phyloP scores from a whole-genome alignment of 148 eudicot species.

The Diospyros lotus region DNA sequence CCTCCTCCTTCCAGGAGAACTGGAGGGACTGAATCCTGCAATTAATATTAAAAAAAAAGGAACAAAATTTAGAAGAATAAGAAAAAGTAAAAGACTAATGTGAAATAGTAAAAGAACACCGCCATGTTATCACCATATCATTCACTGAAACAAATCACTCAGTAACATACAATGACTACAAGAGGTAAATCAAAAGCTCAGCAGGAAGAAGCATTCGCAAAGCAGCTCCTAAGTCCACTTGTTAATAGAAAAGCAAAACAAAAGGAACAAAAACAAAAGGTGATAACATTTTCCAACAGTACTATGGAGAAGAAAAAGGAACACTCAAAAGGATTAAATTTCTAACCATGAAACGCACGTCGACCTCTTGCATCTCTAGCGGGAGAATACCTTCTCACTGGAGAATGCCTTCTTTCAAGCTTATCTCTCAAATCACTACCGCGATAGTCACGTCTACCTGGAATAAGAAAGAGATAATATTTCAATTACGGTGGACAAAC shows the following conservation, averaged over 20 bases:
- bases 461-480: slow-evolving; percentile 17
- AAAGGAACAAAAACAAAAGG: slow-evolving; percentile 1
- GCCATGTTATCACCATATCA: background rate
- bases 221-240: background rate
- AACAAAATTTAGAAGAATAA: slow-evolving; percentile 6
- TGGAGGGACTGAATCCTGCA: slow-evolving; percentile 59
- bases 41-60: slow-evolving; percentile 6
- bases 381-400: slow-evolving; percentile 52
- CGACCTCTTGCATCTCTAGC: slow-evolving; percentile 48
- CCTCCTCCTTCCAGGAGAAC: slow-evolving; percentile 45
- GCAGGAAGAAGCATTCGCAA: background rate
- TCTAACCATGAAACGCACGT: slow-evolving; percentile 49
- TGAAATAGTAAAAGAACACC: background rate
- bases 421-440: slow-evolving; percentile 66
- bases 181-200: background rate
- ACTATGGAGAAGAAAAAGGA: background rate
- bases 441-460: slow-evolving; percentile 61
- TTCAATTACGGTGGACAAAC: slow-evolving; percentile 9
- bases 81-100: background rate
- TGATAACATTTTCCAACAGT: background rate
- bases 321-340: slow-evolving; percentile 9
- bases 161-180: background rate
- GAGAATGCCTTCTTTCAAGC: slow-evolving; percentile 74
- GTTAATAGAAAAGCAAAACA: background rate
- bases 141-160: background rate